phyloP scores from a whole-genome alignment of 2,329 filamentous ascomycete genomes.

The Ophiocordyceps polyrhachis-furcata region DNA sequence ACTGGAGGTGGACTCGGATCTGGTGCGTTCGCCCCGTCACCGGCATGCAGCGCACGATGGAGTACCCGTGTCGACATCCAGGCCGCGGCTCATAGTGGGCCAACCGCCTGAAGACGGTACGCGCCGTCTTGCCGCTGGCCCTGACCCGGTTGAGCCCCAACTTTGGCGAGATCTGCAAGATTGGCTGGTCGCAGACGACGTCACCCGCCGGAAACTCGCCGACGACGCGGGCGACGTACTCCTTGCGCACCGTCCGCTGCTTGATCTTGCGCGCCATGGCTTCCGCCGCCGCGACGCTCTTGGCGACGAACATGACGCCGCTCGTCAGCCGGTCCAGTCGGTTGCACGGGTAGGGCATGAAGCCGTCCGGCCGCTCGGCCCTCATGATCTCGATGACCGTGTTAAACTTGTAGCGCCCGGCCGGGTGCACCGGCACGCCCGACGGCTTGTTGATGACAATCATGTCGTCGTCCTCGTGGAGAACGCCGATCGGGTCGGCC shows the following conservation, averaged over 20 bases:
- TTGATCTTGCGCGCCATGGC: conserved; percentile 58
- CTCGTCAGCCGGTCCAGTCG: conserved; percentile 86
- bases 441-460: conserved; percentile 96
- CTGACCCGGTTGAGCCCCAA: conserved; percentile 87
- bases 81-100: conserved; percentile 62
- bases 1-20: conserved; percentile 85
- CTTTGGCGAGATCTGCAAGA: conserved; percentile 86
- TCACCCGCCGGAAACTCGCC: conserved; percentile 86
- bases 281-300: conserved; percentile 64
- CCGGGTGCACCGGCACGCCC: conserved; percentile 86
- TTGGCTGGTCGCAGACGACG: conserved; percentile 80
- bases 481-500: conserved; percentile 55
- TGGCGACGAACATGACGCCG: conserved; percentile 96
- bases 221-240: conserved; percentile 82
- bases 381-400: conserved; percentile 87
- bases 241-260: conserved; percentile 71
- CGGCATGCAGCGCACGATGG: conserved; percentile 82
- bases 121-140: conserved; percentile 75
- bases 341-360: conserved; percentile 57
- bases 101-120: conserved; percentile 77
- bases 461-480: conserved; percentile 84
- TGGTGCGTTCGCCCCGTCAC: conserved; percentile 92
- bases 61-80: conserved; percentile 49
- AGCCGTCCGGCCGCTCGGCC: conserved; percentile 42
- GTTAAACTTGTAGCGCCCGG: conserved; percentile 91